These are phyloP conservation scores for Acacia melanoxylon DNA, from an alignment of 306 rosid genomes.

Conservation along the genomic window DNA sequence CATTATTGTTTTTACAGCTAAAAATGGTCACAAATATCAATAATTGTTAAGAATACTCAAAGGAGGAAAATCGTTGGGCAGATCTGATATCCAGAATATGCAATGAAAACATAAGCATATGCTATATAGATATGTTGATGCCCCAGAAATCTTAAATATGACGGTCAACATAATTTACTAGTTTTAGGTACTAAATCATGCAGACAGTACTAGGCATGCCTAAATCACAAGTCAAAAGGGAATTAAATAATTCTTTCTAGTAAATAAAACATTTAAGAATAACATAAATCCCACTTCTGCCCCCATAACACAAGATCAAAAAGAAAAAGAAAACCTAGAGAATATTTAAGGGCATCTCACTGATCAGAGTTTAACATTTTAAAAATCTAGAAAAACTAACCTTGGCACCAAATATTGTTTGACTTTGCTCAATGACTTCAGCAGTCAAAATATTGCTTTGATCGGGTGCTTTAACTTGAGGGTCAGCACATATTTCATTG, in stretches of 20 bases:
- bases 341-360: background rate
- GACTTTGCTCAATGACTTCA: slow-evolving; percentile 45
- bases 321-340: background rate
- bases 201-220: background rate
- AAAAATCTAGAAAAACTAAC: slow-evolving; percentile 32
- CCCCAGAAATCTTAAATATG: background rate
- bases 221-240: background rate
- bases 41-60: background rate
- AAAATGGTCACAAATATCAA: too few species aligned
- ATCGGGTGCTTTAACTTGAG: slow-evolving; percentile 36
- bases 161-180: background rate
- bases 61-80: background rate
- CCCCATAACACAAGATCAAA: background rate
- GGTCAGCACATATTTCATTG: slow-evolving; percentile 28
- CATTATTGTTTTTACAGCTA: too few species aligned
- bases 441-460: slow-evolving; percentile 33
- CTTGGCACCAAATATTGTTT: slow-evolving; percentile 40
- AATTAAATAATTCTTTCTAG: slow-evolving; percentile 5
- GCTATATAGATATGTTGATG: background rate
- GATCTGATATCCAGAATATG: background rate
- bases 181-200: slow-evolving; percentile 5
- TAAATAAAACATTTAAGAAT: slow-evolving; percentile 3
- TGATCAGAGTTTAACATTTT: background rate
- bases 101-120: background rate
- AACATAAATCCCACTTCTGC: background rate